Evolutionary conservation across 495 filamentous ascomycete genomes (phyloP).

Genomic region (Peziza echinospora): DNA sequence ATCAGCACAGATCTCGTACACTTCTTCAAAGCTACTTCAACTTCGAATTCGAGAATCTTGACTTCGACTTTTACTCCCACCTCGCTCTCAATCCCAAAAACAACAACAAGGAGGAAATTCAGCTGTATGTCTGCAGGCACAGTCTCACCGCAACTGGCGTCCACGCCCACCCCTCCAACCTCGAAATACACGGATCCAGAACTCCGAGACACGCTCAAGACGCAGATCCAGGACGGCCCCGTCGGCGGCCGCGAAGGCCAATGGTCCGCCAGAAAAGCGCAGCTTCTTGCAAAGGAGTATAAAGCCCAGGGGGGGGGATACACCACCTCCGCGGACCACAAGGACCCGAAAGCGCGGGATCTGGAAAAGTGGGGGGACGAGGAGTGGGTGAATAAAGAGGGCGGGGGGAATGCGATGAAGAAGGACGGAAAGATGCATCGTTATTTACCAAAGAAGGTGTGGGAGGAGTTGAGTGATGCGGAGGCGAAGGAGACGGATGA

Average conservation of each 20-base stretch:
- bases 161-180: too few relatives aligned
- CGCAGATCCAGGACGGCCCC: background rate
- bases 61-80: too few relatives aligned
- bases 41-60: too few relatives aligned
- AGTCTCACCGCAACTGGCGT: too few relatives aligned
- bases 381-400: background rate
- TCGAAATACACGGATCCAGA: background rate
- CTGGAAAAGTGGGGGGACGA: background rate
- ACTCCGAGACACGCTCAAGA: background rate
- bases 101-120: too few relatives aligned
- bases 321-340: background rate
- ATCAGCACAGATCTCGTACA: too few relatives aligned
- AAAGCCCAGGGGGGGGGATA: background rate
- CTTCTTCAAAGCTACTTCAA: too few relatives aligned
- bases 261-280: background rate
- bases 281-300: background rate
- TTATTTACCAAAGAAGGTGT: background rate
- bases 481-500: background rate
- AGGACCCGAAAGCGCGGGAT: background rate
- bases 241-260: background rate
- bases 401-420: background rate
- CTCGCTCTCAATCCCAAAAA: too few relatives aligned
- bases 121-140: too few relatives aligned
- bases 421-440: background rate
- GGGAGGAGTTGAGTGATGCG: background rate